These are phyloP conservation scores for Sarcomyxa edulis DNA, from an alignment of 768 basidiomycete species.

Conservation along the genomic window DNA sequence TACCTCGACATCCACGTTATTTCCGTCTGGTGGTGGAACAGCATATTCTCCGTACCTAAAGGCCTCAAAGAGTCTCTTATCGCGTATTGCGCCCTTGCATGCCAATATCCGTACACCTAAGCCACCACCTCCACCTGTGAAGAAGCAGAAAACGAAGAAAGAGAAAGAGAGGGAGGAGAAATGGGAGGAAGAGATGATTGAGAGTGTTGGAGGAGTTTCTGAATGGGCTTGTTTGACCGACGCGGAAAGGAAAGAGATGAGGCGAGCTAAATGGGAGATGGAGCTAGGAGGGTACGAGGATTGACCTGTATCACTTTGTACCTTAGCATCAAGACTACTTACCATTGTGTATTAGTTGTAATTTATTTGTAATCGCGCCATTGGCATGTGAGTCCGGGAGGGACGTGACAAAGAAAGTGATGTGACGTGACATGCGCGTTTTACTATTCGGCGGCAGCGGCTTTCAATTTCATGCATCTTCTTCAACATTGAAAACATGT, in stretches of 20 bases:
- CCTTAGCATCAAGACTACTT: no score
- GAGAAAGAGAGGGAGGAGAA: slow-evolving; percentile 69
- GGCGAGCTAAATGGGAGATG: slow-evolving; percentile 55
- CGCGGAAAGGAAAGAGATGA: slow-evolving; percentile 46
- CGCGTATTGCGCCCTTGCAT: slow-evolving; percentile 72
- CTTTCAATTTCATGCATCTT: no score
- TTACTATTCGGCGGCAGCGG: no score
- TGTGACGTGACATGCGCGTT: no score
- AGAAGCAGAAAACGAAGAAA: slow-evolving; percentile 77
- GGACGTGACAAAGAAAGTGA: no score
- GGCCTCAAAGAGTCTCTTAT: slow-evolving; percentile 55
- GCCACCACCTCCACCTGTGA: slow-evolving; percentile 69
- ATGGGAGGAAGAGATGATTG: slow-evolving; percentile 77
- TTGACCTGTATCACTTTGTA: no score
- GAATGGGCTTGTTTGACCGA: slow-evolving; percentile 45
- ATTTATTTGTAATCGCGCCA: no score
- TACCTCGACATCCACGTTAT: slow-evolving; percentile 11
- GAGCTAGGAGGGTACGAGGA: slow-evolving; percentile 63
- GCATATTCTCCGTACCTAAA: slow-evolving; percentile 65
- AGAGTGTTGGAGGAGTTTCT: slow-evolving; percentile 65
- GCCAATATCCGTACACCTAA: slow-evolving; percentile 70
- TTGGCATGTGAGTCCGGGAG: no score
- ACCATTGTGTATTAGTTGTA: no score
- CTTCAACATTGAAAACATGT: no score
- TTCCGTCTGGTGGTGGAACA: slow-evolving; percentile 16